Conservation (phyloP, 2,329 filamentous ascomycete species). For the Epichloe coenophiala region DNA sequence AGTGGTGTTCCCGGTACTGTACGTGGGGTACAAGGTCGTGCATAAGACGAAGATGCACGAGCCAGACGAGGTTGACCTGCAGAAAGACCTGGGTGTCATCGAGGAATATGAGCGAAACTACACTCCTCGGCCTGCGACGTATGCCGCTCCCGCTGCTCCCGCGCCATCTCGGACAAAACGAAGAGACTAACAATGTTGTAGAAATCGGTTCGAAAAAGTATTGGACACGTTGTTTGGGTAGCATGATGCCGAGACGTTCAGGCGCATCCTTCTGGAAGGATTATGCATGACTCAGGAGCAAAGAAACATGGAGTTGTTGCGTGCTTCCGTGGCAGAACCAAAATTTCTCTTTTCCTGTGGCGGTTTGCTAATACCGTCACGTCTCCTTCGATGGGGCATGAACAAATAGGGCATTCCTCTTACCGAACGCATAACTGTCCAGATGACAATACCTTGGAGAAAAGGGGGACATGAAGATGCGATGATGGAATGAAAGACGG, state of each 20-base stretch:
- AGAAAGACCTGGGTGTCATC: slow-evolving; percentile 48
- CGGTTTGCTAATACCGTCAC: too few relatives aligned
- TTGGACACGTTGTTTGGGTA: slow-evolving; percentile 11
- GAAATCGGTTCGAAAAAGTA: slow-evolving; percentile 11
- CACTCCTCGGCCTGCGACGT: slow-evolving; percentile 39
- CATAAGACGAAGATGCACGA: slow-evolving; percentile 46
- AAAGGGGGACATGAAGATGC: too few relatives aligned
- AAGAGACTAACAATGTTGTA: not conserved
- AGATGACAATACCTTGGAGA: too few relatives aligned
- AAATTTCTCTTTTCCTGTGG: too few relatives aligned
- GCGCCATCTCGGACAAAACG: not conserved
- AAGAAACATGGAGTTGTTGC: not conserved
- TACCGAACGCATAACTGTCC: too few relatives aligned
- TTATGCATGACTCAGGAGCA: not conserved
- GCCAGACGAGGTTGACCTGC: slow-evolving; percentile 48
- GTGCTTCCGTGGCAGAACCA: too few relatives aligned
- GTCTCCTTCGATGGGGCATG: too few relatives aligned
- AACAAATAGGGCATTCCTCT: too few relatives aligned
- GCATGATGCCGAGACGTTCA: not conserved
- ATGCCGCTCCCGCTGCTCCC: slow-evolving; percentile 11
- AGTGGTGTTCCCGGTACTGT: slow-evolving; percentile 55
- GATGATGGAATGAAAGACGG: too few relatives aligned
- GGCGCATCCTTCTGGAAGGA: not conserved
- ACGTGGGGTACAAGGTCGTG: slow-evolving; percentile 56
- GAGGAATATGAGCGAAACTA: slow-evolving; percentile 54